Evolutionary conservation across 495 filamentous ascomycete genomes (phyloP).

Genomic region (Chaetomidium leptoderma): DNA sequence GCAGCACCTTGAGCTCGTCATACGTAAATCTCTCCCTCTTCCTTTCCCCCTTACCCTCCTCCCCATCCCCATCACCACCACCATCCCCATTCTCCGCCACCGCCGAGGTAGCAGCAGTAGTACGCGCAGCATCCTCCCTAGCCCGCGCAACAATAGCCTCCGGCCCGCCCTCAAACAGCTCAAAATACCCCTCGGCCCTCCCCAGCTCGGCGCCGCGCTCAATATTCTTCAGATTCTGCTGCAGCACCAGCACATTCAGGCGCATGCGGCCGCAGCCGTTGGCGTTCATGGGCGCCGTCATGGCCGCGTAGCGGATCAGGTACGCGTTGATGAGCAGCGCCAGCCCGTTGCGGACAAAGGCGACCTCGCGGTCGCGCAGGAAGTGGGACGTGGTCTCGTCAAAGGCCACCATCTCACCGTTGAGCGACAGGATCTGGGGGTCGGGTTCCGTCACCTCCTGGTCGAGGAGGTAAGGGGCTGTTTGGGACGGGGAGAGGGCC

Average conservation of each 20-base stretch:
- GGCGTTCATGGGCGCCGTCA: conserved; percentile 47
- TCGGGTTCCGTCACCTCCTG: conserved; percentile 76
- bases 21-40: conserved; percentile 55
- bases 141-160: conserved; percentile 64
- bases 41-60: not conserved
- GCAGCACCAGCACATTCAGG: conserved; percentile 86
- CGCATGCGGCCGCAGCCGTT: conserved; percentile 76
- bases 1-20: conserved; percentile 76
- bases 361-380: conserved; percentile 59
- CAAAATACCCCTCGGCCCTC: conserved; percentile 69
- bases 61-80: conserved; percentile 47
- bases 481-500: conserved; percentile 47
- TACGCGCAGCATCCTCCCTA: conserved; percentile 47
- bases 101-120: too few relatives aligned
- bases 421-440: conserved; percentile 68
- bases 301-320: conserved; percentile 40
- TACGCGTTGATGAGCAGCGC: conserved; percentile 45
- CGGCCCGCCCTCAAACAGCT: conserved; percentile 72
- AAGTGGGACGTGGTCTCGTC: conserved; percentile 73
- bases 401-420: conserved; percentile 73
- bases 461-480: conserved; percentile 65
- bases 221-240: conserved; percentile 92
- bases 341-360: conserved; percentile 70
- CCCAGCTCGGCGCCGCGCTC: conserved; percentile 66
- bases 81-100: conserved; percentile 28